These are phyloP conservation scores for Pleurotus djamor DNA, from an alignment of 768 basidiomycete species.

Conservation along the genomic window DNA sequence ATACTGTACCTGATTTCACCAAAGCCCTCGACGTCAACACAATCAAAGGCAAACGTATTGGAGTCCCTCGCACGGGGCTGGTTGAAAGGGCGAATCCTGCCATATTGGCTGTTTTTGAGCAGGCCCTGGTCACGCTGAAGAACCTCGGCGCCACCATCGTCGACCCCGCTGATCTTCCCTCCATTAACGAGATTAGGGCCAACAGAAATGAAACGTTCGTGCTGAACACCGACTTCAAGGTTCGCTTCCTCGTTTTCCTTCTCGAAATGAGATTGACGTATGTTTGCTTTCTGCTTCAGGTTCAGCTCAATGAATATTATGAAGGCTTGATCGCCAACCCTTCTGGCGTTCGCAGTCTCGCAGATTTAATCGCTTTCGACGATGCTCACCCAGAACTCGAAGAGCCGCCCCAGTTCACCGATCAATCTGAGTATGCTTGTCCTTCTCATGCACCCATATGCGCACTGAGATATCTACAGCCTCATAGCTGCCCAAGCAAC, in stretches of 20 bases:
- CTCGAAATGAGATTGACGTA: no score
- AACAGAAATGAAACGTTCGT: conserved; percentile 57
- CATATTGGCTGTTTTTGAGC: conserved; percentile 35
- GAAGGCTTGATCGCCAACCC: conserved; percentile 47
- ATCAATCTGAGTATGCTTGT: conserved; percentile 30
- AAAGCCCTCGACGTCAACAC: conserved; percentile 47
- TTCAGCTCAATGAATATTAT: conserved; percentile 51
- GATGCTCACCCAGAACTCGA: conserved; percentile 50
- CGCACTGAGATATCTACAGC: conserved; percentile 15
- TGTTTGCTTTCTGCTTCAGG: conserved; percentile 24
- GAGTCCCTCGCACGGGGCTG: conserved; percentile 44
- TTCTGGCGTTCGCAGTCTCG: conserved; percentile 51
- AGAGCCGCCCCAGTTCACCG: conserved; percentile 31
- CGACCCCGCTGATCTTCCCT: conserved; percentile 62
- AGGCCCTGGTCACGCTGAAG: conserved; percentile 33
- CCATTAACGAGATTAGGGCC: conserved; percentile 43
- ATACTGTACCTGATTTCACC: conserved; percentile 50
- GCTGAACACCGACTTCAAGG: conserved; percentile 59
- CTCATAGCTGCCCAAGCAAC: conserved; percentile 37
- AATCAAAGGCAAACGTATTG: conserved; percentile 49
- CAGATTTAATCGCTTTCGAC: conserved; percentile 59
- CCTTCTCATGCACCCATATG: not conserved
- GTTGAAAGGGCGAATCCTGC: conserved; percentile 26
- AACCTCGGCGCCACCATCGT: conserved; percentile 49
- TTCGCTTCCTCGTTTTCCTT: conserved; percentile 13